phyloP scores from a whole-genome alignment of 331 rosid species.

The Telfairia occidentalis region DNA sequence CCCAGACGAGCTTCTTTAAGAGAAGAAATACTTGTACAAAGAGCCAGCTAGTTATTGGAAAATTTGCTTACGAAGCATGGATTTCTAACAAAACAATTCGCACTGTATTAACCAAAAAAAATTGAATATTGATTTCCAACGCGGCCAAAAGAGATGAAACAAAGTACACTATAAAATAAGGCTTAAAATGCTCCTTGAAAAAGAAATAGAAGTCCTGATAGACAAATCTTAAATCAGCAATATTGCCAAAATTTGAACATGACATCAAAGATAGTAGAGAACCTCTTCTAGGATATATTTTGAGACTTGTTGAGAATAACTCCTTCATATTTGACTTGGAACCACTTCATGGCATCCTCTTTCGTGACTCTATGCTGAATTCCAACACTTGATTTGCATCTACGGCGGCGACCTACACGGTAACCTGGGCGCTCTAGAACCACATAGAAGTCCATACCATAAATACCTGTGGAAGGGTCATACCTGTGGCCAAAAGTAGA shows the following conservation, averaged over 20 bases:
- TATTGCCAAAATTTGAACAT: slow-evolving; percentile 2
- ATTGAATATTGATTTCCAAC: neutral
- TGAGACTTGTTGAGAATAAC: slow-evolving; percentile 74
- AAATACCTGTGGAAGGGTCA: slow-evolving; percentile 70
- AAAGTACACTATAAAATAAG: neutral
- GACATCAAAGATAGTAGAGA: neutral
- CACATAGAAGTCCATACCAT: slow-evolving; percentile 76
- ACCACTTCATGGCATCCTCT: slow-evolving; percentile 87
- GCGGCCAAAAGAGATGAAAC: neutral
- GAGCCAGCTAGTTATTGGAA: neutral
- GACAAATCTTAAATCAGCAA: neutral
- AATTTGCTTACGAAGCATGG: neutral
- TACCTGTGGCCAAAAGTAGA: slow-evolving; percentile 24
- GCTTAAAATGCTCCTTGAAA: neutral
- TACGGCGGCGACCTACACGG: slow-evolving; percentile 63
- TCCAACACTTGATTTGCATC: slow-evolving; percentile 65
- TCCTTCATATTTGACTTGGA: slow-evolving; percentile 77
- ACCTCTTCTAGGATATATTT: slow-evolving; percentile 10
- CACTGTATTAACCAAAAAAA: neutral
- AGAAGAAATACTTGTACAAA: neutral
- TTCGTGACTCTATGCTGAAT: slow-evolving; percentile 76
- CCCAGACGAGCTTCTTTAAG: neutral
- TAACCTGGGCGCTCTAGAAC: slow-evolving; percentile 72
- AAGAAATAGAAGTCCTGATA: neutral
- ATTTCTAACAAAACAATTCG: neutral